Conservation (phyloP, 495 filamentous ascomycete genomes). For the Chaetomidium leptoderma region DNA sequence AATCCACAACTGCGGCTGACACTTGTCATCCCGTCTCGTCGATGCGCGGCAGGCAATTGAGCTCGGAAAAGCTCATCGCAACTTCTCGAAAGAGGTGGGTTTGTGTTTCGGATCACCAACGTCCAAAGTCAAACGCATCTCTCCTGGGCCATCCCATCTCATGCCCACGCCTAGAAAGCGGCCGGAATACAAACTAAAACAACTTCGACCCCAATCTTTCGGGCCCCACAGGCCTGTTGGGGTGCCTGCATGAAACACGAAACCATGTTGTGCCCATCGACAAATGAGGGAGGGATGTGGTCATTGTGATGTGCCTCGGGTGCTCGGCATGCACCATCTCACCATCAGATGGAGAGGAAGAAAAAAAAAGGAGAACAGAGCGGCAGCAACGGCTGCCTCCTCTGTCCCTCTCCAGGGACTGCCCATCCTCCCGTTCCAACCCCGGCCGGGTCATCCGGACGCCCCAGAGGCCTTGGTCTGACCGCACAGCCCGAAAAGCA, state of each 20-base stretch:
- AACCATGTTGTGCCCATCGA: background rate
- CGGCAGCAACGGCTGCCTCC: background rate
- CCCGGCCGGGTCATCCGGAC: constrained; percentile 3
- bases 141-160: too few relatives aligned
- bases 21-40: too few relatives aligned
- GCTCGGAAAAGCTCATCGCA: too few relatives aligned
- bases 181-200: background rate
- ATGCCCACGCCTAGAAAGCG: background rate
- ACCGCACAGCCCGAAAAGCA: background rate
- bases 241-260: background rate
- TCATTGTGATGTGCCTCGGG: too few relatives aligned
- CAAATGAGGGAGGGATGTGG: constrained; percentile 1
- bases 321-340: constrained; percentile 3
- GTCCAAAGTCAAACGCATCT: too few relatives aligned
- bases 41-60: too few relatives aligned
- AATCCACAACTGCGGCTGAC: too few relatives aligned
- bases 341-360: background rate
- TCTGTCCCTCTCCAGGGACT: too few relatives aligned
- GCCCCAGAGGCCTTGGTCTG: background rate
- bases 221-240: background rate
- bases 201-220: background rate
- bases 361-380: background rate
- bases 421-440: background rate
- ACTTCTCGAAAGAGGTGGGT: too few relatives aligned
- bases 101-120: too few relatives aligned